Base-by-base conservation (phyloP, 208 protist genomes). In the Leishmania aethiopica region DNA sequence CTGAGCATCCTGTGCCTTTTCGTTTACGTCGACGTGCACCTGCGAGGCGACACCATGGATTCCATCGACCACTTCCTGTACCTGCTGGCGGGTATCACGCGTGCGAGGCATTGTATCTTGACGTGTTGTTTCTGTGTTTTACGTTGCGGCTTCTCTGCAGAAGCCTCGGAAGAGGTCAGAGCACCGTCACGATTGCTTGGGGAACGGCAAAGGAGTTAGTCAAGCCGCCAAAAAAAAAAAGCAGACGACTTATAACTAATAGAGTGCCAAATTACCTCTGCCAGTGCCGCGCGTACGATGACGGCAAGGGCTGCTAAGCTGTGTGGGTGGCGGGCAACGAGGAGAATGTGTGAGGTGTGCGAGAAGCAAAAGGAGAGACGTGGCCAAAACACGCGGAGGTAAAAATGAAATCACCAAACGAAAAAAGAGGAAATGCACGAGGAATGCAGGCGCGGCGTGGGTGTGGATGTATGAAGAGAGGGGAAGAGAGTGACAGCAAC, bases 1-100 rank as follows among this genome's bases (percentile, higher is more conserved):
- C 5, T 82, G 49, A 10, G 40, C 64, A 45, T 84, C n/a, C 64
- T 78, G 57, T 37, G 51, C 75, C 69, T 70, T 64, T 22, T 79
- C 49, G 11, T 22, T 55, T 17, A 42, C 59, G 6, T 64, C 42
- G 0, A 59, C 53, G 53, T 85, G 73, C 72, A 75, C 78, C 77
- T 86, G 47, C 25, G 67, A 67, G 11, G 45, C 72, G 28, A 32
- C 64, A 1, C 80, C 32, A 32, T 17, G 2, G 59, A 42, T 75
- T 47, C 17, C n/a, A 49, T 82, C 32, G 35, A 62, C 35, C 70
- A 71, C 64, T 55, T 84, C 19, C 28, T 78, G 55, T 37, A 28
- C 60, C 35, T 80, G 75, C 17, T 75, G 35, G 1, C 5, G 37
- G 11, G 22, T n/a, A 49, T 69, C 47, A 49, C 66, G 57, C 32